Evolutionary conservation across 805 yeast genomes (phyloP), one percentile per base, ranked within the genome.

Genomic region (Candida andamanensis): DNA sequence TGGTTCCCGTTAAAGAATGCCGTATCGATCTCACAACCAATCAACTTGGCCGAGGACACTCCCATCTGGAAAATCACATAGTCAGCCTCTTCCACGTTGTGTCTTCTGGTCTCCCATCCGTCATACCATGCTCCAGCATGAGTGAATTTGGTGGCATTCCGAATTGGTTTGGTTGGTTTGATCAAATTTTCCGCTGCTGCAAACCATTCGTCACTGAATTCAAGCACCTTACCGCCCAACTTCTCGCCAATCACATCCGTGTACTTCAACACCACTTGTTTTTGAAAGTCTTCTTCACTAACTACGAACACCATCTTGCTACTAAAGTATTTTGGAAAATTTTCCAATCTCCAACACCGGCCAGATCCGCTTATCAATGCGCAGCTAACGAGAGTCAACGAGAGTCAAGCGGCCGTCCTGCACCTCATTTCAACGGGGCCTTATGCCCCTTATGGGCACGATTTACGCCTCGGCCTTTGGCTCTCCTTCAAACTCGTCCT

Each of bases 71-170:
- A 60, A 17, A 85, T 66, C 13, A 85, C 96, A 86, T 92, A 90
- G 53, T 90, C 98, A 25, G 83, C 82, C 34, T 76, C 85, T 34
- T 68, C 84, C 1, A 76, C 61, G 57, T 90, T 90, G 67, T 90
- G 98, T 60, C 98, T 74, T 54, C 97, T 72, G 9, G 97, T 90
- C 59, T 90, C 97, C 97, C 97, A 90, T 15, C 98, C 98, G 46
- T 90, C 98, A 54, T 85, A 90, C 96, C 97, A 90, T 4, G 95
- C 95, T 31, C 97, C 97, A 3, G 89, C 74, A 38, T 74, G 82
- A 2, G 80, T 76, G 56, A 86, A 89, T 47, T 74, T 70, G 17
- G 87, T 81, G 8, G 83, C 80, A 47, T 86, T 95, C 50, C 94
- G 68, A 36, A 85, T 73, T 2, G 97, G 95, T 3, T 80, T 72